phyloP scores from a whole-genome alignment of 768 basidiomycete genomes.

The Hemileccinum impolitum region DNA sequence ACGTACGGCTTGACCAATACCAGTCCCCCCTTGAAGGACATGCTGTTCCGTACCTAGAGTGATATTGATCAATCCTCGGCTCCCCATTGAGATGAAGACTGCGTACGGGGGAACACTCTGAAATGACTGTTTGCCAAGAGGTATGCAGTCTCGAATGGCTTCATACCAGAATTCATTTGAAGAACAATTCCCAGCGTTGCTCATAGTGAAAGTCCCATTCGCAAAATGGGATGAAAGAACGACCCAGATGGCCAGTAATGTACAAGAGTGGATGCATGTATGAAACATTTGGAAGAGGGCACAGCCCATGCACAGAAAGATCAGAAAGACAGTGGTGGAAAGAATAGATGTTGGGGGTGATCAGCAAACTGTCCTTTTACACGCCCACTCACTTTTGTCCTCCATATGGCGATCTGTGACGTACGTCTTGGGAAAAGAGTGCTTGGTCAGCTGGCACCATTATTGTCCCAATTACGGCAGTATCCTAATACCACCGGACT shows the following conservation, averaged over 20 bases:
- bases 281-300: conserved; percentile 6
- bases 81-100: not conserved
- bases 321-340: not conserved
- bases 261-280: not conserved
- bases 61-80: not conserved
- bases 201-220: conserved; percentile 7
- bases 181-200: conserved; percentile 11
- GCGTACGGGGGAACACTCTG: conserved; percentile 15
- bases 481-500: not conserved
- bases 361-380: not conserved
- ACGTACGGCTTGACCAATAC: conserved; percentile 18
- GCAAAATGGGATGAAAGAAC: conserved; percentile 7
- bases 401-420: not conserved
- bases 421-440: not conserved
- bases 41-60: conserved; percentile 5
- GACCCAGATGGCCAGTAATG: conserved; percentile 1
- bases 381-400: conserved; percentile 1
- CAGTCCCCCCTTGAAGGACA: conserved; percentile 9
- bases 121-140: conserved; percentile 1
- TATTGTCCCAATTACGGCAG: conserved; percentile 1
- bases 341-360: not conserved
- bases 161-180: conserved; percentile 16
- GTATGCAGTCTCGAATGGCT: conserved; percentile 8
- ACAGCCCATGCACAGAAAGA: conserved; percentile 1
- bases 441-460: not conserved